Base-by-base conservation (phyloP, 1,284 basidiomycete genomes). In the Salmacisia buchloeana region DNA sequence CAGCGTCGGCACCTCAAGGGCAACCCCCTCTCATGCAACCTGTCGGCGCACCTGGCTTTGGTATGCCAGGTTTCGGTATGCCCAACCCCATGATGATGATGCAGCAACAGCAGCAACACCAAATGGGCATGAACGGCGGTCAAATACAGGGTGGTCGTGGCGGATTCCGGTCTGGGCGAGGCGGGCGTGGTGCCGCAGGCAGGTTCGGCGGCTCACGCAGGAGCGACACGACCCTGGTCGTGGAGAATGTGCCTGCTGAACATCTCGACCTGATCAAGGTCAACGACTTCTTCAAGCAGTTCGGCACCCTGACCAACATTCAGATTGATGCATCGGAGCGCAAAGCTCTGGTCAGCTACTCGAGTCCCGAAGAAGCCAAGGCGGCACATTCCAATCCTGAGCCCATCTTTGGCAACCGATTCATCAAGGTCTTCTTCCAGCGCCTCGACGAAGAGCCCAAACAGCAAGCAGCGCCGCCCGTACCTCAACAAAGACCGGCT, bases 271-370 rank as follows among this genome's bases (percentile, higher is more conserved):
- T 93, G 31, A 88, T 88, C 56, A 83, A 86, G 15, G 88, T 97
- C 63, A 90, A 89, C 75, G 86, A 85, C 38, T 94, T 92, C 88
- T 97, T 97, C 82, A 89, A 89, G 79, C 86, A 88, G 68, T 97
- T 96, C 72, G 94, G 94, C 21, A 89, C 87, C 4, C 91, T 97
- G 69, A 94, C 92, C 36, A 92, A 94, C 72, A 90, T 97, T 62
- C 91, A 91, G 3, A 86, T 97, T 63, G 92, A 97, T 78, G 81
- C 81, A n/a, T 85, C 84, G 36, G 85, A 84, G 41, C 89, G 91
- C 74, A 79, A 83, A 33, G 93, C 94, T 0, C 82, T 96, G 46
- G 89, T 97, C 70, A 91, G 88, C 69, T 97, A 94, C 80, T 85
- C 87, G 21, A 86, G 84, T n/a, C 91, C 93, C 73, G 85, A 85